A percentile compares a stretch with the other conserved stretches of the same genome.
Conservation (phyloP, 345 rosid genomes). For the Euphorbia peplus region DNA sequence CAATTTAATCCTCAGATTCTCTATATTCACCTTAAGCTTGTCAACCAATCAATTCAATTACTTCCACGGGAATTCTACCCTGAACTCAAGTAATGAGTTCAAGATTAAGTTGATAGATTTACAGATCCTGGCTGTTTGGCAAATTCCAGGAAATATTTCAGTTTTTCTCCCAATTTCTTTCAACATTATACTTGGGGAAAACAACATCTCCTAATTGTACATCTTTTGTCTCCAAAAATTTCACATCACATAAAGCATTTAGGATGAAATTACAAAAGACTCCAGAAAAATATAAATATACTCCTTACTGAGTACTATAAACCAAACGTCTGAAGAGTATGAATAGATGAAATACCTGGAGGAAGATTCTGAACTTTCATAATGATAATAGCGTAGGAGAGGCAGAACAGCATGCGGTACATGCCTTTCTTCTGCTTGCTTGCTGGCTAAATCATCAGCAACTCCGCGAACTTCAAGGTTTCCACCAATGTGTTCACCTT, state of each 20-base stretch:
- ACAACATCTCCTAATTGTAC: background rate
- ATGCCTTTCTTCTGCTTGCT: conserved; percentile 51
- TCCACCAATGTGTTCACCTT: conserved; percentile 32
- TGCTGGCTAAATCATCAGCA: conserved; percentile 41
- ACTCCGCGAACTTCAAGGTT: conserved; percentile 34
- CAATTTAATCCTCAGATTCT: background rate
- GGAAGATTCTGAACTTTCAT: conserved; percentile 77
- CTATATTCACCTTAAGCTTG: background rate
- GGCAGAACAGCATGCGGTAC: conserved; percentile 57
- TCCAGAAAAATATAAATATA: background rate
- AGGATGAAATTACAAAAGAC: background rate
- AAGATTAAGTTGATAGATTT: conserved; percentile 2
- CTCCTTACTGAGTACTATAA: too few species aligned
- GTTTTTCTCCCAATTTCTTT: background rate
- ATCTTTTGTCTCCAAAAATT: too few species aligned
- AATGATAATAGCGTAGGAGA: conserved; percentile 57
- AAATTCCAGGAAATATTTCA: too few species aligned
- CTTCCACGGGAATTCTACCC: background rate
- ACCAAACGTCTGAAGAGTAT: background rate
- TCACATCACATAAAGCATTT: background rate
- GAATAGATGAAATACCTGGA: conserved; percentile 48
- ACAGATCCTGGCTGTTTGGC: too few species aligned
- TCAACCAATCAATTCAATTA: background rate
- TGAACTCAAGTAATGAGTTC: background rate
- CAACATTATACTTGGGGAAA: background rate